Conservation (phyloP, 2,329 filamentous ascomycete species). For the Claviceps quebecensis region DNA sequence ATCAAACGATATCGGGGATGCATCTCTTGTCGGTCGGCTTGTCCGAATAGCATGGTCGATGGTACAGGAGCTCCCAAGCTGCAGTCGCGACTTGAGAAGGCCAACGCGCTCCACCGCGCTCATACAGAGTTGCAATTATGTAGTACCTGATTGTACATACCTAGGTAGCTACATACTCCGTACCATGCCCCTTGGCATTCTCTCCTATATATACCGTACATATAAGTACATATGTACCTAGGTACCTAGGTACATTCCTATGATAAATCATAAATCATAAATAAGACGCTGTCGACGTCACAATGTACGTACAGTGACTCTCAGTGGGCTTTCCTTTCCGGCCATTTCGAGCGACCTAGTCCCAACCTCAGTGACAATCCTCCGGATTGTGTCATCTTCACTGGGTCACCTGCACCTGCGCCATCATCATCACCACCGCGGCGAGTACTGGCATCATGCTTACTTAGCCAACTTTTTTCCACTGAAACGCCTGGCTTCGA, state of each 20-base stretch:
- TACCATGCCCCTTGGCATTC: no score
- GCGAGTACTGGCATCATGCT: not conserved
- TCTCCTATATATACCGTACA: no score
- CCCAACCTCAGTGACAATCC: not conserved
- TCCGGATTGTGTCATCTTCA: no score
- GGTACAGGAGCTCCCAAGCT: not conserved
- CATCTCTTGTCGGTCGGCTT: constrained; percentile 3
- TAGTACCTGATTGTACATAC: no score
- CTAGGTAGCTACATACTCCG: no score
- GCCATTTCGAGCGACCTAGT: no score
- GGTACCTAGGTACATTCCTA: no score
- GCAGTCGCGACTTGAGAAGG: not conserved
- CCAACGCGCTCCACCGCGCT: no score
- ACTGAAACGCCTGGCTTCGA: not conserved
- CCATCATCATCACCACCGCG: not conserved
- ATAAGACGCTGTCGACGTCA: not conserved
- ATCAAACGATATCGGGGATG: constrained; percentile 6
- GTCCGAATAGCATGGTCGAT: constrained; percentile 4
- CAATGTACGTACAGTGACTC: not conserved
- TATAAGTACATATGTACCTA: no score
- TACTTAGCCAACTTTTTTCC: not conserved
- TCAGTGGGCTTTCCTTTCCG: no score
- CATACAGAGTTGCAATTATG: no score
- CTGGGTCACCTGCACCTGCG: not conserved
- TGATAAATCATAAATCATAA: no score